These are phyloP conservation scores for Scedosporium aurantiacum DNA, from an alignment of 2,329 filamentous ascomycete species.

Conservation along the genomic window DNA sequence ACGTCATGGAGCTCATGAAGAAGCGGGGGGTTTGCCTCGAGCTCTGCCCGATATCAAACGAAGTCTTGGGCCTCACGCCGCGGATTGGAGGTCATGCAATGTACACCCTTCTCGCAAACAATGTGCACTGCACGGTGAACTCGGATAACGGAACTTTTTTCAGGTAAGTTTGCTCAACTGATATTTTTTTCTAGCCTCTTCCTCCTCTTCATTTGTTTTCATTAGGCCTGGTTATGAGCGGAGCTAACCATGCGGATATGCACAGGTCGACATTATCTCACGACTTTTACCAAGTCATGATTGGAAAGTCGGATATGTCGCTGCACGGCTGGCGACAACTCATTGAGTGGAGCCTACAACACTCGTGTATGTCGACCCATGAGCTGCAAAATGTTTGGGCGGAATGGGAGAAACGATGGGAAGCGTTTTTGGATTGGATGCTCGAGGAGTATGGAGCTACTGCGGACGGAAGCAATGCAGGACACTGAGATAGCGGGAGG, in stretches of 20 bases:
- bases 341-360: slow-evolving; percentile 49
- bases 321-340: slow-evolving; percentile 63
- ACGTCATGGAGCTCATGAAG: slow-evolving; percentile 56
- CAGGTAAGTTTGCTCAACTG: slow-evolving; percentile 31
- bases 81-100: slow-evolving; percentile 55
- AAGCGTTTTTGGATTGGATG: slow-evolving; percentile 43
- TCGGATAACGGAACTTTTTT: slow-evolving; percentile 68
- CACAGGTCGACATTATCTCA: slow-evolving; percentile 61
- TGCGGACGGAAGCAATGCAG: background rate
- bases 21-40: slow-evolving; percentile 57
- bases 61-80: slow-evolving; percentile 59
- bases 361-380: slow-evolving; percentile 35
- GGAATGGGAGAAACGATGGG: slow-evolving; percentile 47
- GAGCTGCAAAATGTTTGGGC: slow-evolving; percentile 19
- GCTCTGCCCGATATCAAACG: slow-evolving; percentile 67
- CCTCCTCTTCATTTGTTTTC: background rate
- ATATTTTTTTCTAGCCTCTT: background rate
- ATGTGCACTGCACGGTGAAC: slow-evolving; percentile 62
- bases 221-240: slow-evolving; percentile 4
- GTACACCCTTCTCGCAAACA: slow-evolving; percentile 58
- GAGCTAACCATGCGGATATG: background rate
- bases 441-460: slow-evolving; percentile 26
- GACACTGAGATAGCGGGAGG: background rate
- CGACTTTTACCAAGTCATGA: slow-evolving; percentile 68
- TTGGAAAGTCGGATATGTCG: slow-evolving; percentile 55